Base-by-base conservation (phyloP, 257 asterid genomes). In the Mitragyna speciosa region DNA sequence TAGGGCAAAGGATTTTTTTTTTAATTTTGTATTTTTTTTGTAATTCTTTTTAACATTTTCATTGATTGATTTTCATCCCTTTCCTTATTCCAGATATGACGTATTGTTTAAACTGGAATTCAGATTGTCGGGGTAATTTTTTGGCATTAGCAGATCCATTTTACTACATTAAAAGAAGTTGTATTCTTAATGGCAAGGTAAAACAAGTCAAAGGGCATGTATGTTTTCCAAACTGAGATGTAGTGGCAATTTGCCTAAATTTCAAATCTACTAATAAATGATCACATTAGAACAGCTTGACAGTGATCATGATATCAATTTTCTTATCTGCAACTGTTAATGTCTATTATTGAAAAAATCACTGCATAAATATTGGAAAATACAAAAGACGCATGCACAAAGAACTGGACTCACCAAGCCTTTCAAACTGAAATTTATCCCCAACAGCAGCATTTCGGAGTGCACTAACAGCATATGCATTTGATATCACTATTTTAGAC, bases 371-470 rank as follows among this genome's bases (percentile, higher is more conserved):
- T 20, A 52, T 51, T 30, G 12, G 14, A 33, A 66, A 12, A 8
- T 1, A 63, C 10, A 28, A 19, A 69, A 7, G n/a, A 26, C 19
- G 52, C 54, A 45, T 4, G 48, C 72, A n/a, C 17, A 22, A 45
- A 43, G 58, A 45, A 45, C 39, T 28, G 72, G 56, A 83, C 86
- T 75, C 87, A 96, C 99, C 99, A 43, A 94, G 93, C 87, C 99
- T 83, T 89, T 94, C 99, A 73, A 96, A 92, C 92, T 94, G 98
- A 87, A 92, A 96, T 54, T 45, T 85, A 83, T 92, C 99, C 73
- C 98, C 98, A 63, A 88, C 77, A n/a, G 83, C 85, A 73, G 95
- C 93, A 82, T 70, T 72, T 73, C 84, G 79, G 41, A 94, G 87
- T 67, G 90, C 85, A 75, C 96, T 85, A 49, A 94, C 93, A 47